phyloP scores from a whole-genome alignment of 441 rosid genomes.

The Mallotus japonicus region DNA sequence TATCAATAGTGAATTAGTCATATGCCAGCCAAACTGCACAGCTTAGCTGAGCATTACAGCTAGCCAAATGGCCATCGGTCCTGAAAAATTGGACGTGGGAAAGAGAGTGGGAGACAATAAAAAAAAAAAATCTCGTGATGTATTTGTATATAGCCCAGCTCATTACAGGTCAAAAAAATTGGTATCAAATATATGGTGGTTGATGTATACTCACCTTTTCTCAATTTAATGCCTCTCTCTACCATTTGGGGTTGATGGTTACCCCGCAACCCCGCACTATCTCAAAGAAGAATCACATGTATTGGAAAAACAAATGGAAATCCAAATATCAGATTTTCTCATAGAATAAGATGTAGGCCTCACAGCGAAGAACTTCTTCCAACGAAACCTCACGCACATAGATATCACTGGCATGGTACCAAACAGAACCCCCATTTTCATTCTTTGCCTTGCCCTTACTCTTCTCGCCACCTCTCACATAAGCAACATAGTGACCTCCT shows the following conservation, averaged over 20 bases:
- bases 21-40: background rate
- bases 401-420: slow-evolving; percentile 79
- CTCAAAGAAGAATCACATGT: slow-evolving; percentile 17
- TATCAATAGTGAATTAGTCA: background rate
- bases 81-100: background rate
- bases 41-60: background rate
- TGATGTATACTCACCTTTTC: slow-evolving; percentile 42
- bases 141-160: slow-evolving; percentile 24
- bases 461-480: slow-evolving; percentile 43
- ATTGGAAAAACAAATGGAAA: slow-evolving; percentile 22
- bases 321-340: slow-evolving; percentile 40
- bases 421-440: slow-evolving; percentile 32
- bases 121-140: slow-evolving; percentile 24
- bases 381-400: slow-evolving; percentile 58
- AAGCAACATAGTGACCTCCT: slow-evolving; percentile 78
- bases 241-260: slow-evolving; percentile 20
- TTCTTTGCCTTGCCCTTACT: slow-evolving; percentile 29
- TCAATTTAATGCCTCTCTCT: slow-evolving; percentile 20
- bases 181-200: slow-evolving; percentile 30
- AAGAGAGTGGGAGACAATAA: background rate
- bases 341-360: slow-evolving; percentile 91
- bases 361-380: slow-evolving; percentile 74
- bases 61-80: background rate
- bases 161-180: slow-evolving; percentile 27
- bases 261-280: slow-evolving; percentile 7